Evolutionary conservation across 352 stramenopile genomes (phyloP).

Genomic region (Globisporangium radiosum): DNA sequence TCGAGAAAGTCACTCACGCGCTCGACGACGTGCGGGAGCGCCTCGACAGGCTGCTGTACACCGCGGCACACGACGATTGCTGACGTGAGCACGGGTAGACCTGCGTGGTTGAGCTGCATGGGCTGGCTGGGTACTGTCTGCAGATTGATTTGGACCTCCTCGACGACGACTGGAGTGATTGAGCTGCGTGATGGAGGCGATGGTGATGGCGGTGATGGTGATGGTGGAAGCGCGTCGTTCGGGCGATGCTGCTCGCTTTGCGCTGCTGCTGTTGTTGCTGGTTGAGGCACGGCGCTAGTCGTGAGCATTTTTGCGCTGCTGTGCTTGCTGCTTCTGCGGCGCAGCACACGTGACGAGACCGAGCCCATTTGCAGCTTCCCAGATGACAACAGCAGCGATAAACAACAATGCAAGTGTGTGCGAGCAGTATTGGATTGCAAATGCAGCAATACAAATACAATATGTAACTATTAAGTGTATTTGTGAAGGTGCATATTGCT

Average conservation of each 20-base stretch:
- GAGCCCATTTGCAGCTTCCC: too few species aligned
- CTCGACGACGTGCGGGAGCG: constrained; percentile 10
- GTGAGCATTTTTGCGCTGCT: too few species aligned
- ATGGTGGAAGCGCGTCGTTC: background rate
- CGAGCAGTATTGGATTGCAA: too few species aligned
- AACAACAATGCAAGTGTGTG: too few species aligned
- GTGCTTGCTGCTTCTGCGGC: too few species aligned
- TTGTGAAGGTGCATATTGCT: too few species aligned
- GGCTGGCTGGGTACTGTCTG: background rate
- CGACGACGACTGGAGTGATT: too few species aligned
- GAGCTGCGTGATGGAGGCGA: background rate
- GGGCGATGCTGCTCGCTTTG: background rate
- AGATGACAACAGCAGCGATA: too few species aligned
- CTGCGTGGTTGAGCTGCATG: constrained; percentile 2
- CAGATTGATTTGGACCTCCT: background rate
- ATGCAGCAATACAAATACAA: too few species aligned
- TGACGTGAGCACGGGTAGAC: constrained; percentile 8
- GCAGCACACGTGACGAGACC: too few species aligned
- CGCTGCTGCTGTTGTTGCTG: background rate
- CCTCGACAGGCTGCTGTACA: constrained; percentile 4
- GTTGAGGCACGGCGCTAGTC: background rate
- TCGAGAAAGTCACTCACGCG: constrained; percentile 13
- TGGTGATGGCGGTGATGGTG: too few species aligned
- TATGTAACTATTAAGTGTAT: too few species aligned
- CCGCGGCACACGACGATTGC: constrained; percentile 9